Evolutionary conservation across 2,329 filamentous ascomycete species (phyloP).

Genomic region (Aspergillus neoniger): DNA sequence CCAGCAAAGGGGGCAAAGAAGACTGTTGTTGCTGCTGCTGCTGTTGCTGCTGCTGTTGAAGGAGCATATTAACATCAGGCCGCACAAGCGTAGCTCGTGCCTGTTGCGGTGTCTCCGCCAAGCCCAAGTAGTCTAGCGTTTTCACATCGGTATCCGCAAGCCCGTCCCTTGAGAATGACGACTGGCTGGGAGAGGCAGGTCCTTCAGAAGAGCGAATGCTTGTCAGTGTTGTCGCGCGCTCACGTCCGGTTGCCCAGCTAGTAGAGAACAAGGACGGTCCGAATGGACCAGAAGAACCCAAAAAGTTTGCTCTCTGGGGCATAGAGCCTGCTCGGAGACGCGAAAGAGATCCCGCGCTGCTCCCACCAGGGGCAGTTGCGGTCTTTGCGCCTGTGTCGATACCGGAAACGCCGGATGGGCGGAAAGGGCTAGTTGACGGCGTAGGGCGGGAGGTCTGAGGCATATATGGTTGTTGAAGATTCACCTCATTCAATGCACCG

Average conservation of each 20-base stretch:
- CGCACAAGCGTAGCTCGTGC: constrained; percentile 69
- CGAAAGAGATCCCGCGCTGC: constrained; percentile 74
- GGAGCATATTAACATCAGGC: constrained; percentile 56
- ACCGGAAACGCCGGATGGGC: constrained; percentile 56
- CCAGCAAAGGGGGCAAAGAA: constrained; percentile 64
- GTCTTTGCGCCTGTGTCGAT: constrained; percentile 44
- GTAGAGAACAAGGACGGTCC: constrained; percentile 86
- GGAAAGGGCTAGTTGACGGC: constrained; percentile 84
- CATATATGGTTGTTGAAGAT: constrained; percentile 59
- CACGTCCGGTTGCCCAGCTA: constrained; percentile 78
- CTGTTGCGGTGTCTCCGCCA: constrained; percentile 90
- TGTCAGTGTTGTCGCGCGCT: constrained; percentile 82
- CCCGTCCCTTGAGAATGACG: constrained; percentile 81
- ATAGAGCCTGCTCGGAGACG: constrained; percentile 89
- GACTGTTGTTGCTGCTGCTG: constrained; percentile 49
- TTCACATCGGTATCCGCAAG: constrained; percentile 84
- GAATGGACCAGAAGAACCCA: constrained; percentile 67
- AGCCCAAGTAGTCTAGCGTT: constrained; percentile 91
- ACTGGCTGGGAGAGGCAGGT: constrained; percentile 82
- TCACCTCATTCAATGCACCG: constrained; percentile 60
- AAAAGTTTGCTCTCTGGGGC: constrained; percentile 78
- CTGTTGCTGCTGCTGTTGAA: constrained; percentile 56
- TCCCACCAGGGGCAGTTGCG: constrained; percentile 48
- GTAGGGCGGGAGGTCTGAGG: constrained; percentile 82
- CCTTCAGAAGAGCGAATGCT: constrained; percentile 88